These are phyloP conservation scores for Annulohypoxylon bovei DNA, from an alignment of 495 filamentous ascomycete species.

Conservation along the genomic window DNA sequence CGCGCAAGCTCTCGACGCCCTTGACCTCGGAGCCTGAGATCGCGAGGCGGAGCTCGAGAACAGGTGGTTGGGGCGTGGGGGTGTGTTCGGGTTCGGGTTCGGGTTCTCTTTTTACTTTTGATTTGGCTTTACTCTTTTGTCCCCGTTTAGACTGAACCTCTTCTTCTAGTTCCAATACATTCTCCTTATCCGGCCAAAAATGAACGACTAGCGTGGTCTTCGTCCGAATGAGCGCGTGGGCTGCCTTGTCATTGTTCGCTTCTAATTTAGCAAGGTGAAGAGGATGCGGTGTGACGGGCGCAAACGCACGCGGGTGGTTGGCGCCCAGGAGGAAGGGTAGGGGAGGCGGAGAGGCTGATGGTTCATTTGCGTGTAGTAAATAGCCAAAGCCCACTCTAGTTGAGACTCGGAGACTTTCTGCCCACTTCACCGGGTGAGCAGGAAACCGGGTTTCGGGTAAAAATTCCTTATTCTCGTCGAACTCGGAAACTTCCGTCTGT, in stretches of 20 bases:
- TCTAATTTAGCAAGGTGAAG: slow-evolving; percentile 37
- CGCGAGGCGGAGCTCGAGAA: slow-evolving; percentile 54
- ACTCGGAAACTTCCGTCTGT: not conserved
- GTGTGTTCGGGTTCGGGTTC: no score
- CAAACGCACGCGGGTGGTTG: slow-evolving; percentile 35
- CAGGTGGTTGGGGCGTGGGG: slow-evolving; percentile 37
- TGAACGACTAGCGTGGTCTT: slow-evolving; percentile 29
- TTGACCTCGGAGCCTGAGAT: slow-evolving; percentile 37
- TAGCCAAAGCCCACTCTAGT: slow-evolving; percentile 56
- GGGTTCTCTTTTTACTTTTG: no score
- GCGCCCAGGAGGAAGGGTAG: slow-evolving; percentile 23
- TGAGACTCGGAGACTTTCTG: slow-evolving; percentile 31
- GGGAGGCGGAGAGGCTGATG: not conserved
- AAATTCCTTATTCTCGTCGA: slow-evolving; percentile 2
- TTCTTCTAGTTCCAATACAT: no score
- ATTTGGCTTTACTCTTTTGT: not conserved
- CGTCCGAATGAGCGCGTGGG: not conserved
- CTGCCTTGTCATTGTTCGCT: not conserved
- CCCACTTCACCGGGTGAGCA: slow-evolving; percentile 41
- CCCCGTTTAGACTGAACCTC: no score
- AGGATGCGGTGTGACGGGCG: slow-evolving; percentile 38
- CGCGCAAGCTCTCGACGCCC: slow-evolving; percentile 36
- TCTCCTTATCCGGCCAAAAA: slow-evolving; percentile 29
- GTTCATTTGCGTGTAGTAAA: slow-evolving; percentile 45
- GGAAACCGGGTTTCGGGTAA: not conserved